Percentiles rank a stretch among this genome's conserved stretches.
Evolutionary conservation across 352 stramenopile species (phyloP).

Genomic region (Phytophthora vignae): DNA sequence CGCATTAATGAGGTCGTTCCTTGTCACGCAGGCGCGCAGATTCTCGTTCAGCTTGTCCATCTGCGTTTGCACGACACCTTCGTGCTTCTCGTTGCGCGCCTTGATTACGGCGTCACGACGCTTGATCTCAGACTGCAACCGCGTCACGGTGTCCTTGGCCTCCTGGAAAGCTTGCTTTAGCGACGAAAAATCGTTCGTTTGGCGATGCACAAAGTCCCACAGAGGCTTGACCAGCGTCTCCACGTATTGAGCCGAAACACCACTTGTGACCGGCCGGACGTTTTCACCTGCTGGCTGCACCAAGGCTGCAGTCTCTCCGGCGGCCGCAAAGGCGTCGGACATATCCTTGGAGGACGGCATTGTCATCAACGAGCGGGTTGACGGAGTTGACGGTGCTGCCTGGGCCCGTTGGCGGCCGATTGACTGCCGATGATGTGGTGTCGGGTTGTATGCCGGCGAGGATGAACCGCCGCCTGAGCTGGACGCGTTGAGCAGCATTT

Average conservation of each 20-base stretch:
- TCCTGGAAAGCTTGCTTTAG: constrained; percentile 73
- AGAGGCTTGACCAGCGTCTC: constrained; percentile 67
- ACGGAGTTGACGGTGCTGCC: background rate
- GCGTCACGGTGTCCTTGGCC: constrained; percentile 74
- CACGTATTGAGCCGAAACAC: constrained; percentile 29
- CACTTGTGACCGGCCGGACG: constrained; percentile 5
- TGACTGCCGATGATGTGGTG: constrained; percentile 66
- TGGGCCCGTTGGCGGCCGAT: constrained; percentile 38
- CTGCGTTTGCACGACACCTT: constrained; percentile 70
- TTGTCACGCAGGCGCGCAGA: constrained; percentile 73
- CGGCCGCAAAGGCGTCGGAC: constrained; percentile 31
- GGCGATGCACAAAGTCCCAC: constrained; percentile 81
- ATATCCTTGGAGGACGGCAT: constrained; percentile 40
- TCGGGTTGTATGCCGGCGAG: constrained; percentile 47
- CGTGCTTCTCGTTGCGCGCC: constrained; percentile 81
- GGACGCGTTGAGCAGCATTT: constrained; percentile 77
- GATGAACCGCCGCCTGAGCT: constrained; percentile 14
- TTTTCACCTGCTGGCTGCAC: constrained; percentile 6
- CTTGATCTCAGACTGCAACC: constrained; percentile 85
- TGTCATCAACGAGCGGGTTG: constrained; percentile 14
- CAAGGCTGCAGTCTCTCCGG: constrained; percentile 30
- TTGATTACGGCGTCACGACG: constrained; percentile 81
- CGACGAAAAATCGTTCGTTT: constrained; percentile 76
- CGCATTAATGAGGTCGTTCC: constrained; percentile 78
- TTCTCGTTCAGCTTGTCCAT: constrained; percentile 85